Percentiles rank a stretch among this genome's conserved stretches.
Conservation (phyloP, 1,284 basidiomycete species). For the Austroboletus novae-zelandiae region DNA sequence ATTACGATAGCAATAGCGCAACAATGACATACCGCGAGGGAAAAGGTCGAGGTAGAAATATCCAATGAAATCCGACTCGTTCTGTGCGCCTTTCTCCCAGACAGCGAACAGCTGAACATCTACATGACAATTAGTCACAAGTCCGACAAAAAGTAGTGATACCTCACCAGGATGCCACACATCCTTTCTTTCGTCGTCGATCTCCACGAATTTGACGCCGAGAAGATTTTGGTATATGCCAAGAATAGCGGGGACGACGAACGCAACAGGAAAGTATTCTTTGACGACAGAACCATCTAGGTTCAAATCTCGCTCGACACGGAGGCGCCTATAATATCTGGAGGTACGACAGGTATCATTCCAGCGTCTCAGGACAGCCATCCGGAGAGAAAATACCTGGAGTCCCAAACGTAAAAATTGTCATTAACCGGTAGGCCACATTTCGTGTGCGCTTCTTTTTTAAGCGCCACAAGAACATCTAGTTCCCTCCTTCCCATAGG, state of each 20-base stretch:
- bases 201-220: conserved; percentile 67
- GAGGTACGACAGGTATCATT: neutral
- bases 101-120: conserved; percentile 80
- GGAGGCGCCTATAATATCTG: conserved; percentile 70
- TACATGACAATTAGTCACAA: conserved; percentile 19
- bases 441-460: conserved; percentile 65
- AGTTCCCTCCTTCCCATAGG: conserved; percentile 70
- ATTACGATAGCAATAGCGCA: too few species aligned
- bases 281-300: conserved; percentile 77
- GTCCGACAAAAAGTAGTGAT: too few species aligned
- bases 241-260: conserved; percentile 77
- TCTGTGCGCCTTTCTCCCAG: conserved; percentile 73
- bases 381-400: conserved; percentile 31
- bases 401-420: conserved; percentile 71
- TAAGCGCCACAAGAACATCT: conserved; percentile 64
- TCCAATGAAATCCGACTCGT: conserved; percentile 69
- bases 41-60: conserved; percentile 86
- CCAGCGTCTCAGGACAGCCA: too few species aligned
- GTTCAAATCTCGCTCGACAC: conserved; percentile 60
- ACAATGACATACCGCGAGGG: conserved; percentile 62
- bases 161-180: conserved; percentile 70
- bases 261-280: conserved; percentile 82
- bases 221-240: conserved; percentile 80
- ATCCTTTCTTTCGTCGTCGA: conserved; percentile 48
- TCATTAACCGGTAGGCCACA: conserved; percentile 61